Conservation (phyloP, 306 rosid species). For the Mucuna pruriens region DNA sequence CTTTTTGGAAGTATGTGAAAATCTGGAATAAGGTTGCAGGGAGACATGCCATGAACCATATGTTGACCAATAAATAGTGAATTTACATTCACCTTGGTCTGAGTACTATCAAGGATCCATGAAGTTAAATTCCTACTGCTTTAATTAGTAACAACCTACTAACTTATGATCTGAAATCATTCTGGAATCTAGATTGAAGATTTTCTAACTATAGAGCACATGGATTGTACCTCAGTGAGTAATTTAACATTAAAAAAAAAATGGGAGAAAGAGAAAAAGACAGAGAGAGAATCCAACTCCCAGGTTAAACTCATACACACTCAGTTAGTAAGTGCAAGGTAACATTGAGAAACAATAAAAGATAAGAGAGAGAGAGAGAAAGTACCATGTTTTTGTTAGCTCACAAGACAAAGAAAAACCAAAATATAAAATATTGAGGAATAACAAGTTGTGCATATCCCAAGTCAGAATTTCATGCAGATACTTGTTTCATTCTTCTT, state of each 20-base stretch:
- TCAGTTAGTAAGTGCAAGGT: neutral
- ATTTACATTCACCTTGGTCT: neutral
- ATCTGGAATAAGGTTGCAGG: slow-evolving; percentile 27
- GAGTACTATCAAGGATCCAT: slow-evolving; percentile 8
- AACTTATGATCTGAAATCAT: slow-evolving; percentile 35
- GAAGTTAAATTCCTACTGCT: slow-evolving; percentile 17
- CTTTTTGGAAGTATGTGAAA: neutral
- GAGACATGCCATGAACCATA: slow-evolving; percentile 8
- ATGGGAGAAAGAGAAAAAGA: neutral
- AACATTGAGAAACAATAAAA: slow-evolving; percentile 9
- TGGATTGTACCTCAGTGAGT: neutral
- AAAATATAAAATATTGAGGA: slow-evolving; percentile 6
- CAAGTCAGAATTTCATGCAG: slow-evolving; percentile 38
- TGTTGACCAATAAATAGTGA: slow-evolving; percentile 11
- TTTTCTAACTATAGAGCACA: neutral
- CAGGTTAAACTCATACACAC: neutral
- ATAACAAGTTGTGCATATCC: slow-evolving; percentile 12
- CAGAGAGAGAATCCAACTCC: neutral
- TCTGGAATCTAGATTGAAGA: neutral
- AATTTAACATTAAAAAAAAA: neutral
- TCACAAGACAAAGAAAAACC: neutral
- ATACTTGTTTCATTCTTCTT: slow-evolving; percentile 30
- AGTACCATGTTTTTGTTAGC: neutral
- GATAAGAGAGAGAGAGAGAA: neutral
- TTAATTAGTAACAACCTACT: slow-evolving; percentile 3